phyloP scores from a whole-genome alignment of 345 rosid species.

The Clausena lansium region DNA sequence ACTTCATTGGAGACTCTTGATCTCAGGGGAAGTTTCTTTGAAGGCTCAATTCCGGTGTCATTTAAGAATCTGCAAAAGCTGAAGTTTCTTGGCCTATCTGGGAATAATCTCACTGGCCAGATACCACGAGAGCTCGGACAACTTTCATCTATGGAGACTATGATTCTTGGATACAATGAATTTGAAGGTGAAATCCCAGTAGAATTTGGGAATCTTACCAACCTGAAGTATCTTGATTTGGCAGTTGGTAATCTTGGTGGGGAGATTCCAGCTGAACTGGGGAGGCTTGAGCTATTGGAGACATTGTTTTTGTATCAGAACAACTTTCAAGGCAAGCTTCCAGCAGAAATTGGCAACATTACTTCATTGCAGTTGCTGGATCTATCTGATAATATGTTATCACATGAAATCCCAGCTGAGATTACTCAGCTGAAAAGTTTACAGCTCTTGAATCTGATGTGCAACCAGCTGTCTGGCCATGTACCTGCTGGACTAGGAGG shows the following conservation, averaged over 20 bases:
- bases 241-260: constrained; percentile 72
- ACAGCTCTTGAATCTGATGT: constrained; percentile 80
- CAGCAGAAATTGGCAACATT: constrained; percentile 59
- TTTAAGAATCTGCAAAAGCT: constrained; percentile 67
- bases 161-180: constrained; percentile 84
- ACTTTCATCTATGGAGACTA: constrained; percentile 69
- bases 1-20: constrained; percentile 65
- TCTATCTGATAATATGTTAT: constrained; percentile 69
- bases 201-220: constrained; percentile 68
- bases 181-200: constrained; percentile 71
- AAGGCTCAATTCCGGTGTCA: constrained; percentile 68
- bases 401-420: constrained; percentile 62
- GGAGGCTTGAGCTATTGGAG: constrained; percentile 56
- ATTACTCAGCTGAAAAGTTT: constrained; percentile 60
- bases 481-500: constrained; percentile 55
- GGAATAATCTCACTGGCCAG: constrained; percentile 80
- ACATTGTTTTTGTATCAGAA: constrained; percentile 67
- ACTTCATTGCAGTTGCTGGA: constrained; percentile 64
- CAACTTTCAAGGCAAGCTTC: constrained; percentile 67
- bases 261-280: constrained; percentile 69
- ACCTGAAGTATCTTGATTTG: constrained; percentile 76
- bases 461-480: constrained; percentile 69
- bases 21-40: constrained; percentile 83
- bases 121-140: constrained; percentile 73
- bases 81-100: constrained; percentile 82